phyloP scores from a whole-genome alignment of 345 rosid species.

The Clarkia xantiana region DNA sequence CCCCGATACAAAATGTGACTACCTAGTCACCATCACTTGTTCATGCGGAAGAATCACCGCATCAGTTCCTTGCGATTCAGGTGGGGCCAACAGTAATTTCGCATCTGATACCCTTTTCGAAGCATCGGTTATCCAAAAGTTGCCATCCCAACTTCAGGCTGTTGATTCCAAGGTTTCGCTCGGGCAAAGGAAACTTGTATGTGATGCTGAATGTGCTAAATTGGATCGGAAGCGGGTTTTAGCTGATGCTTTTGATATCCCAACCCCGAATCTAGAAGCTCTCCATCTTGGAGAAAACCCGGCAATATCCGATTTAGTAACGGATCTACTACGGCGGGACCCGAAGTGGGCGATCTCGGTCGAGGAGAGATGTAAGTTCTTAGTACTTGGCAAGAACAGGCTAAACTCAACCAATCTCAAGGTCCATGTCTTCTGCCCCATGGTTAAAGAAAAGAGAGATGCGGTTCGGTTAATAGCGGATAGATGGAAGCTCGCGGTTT shows the following conservation, averaged over 20 bases:
- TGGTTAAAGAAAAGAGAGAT: conserved; percentile 89
- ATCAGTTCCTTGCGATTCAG: conserved; percentile 81
- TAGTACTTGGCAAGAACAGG: conserved; percentile 67
- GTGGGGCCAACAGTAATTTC: conserved; percentile 33
- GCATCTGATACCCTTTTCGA: conserved; percentile 36
- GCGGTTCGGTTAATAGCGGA: conserved; percentile 73
- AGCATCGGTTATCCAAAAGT: conserved; percentile 50
- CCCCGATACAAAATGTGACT: conserved; percentile 78
- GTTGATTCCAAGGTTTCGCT: conserved; percentile 54
- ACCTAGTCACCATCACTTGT: conserved; percentile 56
- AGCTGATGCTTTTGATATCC: conserved; percentile 85
- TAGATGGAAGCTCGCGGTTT: conserved; percentile 84
- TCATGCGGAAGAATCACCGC: conserved; percentile 73
- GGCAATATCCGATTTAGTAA: conserved; percentile 50
- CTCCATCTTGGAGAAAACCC: conserved; percentile 84
- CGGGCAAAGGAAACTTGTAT: conserved; percentile 77
- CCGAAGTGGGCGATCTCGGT: conserved; percentile 81
- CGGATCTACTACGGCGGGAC: conserved; percentile 81
- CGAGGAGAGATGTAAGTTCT: conserved; percentile 84
- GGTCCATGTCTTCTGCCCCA: conserved; percentile 85
- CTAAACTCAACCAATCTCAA: conserved; percentile 40
- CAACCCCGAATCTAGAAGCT: conserved; percentile 56
- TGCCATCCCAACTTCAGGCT: conserved; percentile 61
- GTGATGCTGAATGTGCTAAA: conserved; percentile 85
- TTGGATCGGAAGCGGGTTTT: conserved; percentile 81